Evolutionary conservation across 805 yeast species (phyloP), one percentile per base, ranked within the genome.

Genomic region (Wickerhamiella azyma): DNA sequence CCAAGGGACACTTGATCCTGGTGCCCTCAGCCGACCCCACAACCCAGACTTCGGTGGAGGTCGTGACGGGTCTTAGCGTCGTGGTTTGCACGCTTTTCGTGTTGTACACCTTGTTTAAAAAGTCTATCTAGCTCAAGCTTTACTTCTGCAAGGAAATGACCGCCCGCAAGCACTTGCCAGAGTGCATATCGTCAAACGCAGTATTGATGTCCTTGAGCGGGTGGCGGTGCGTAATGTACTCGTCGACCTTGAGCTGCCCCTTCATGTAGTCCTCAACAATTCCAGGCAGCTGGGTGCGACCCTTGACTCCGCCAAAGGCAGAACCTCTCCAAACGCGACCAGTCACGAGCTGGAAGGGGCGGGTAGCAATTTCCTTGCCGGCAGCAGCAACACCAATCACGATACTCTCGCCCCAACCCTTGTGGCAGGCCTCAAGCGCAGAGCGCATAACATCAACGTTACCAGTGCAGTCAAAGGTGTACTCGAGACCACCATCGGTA

Each of bases 251-350:
- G 61, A 89, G 71, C 54, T 70, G 72, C 55, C 95, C 95, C 38
- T 67, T 66, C 70, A 83, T 66, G 67, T 89, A 89, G 63, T 82
- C 88, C 49, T 85, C 80, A 48, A 92, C 94, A 48, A 88, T 72
- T 17, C 78, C 85, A 43, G 94, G 96, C 71, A 92, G 75, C 70
- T 92, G 96, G 36, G 95, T 63, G 71, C 96, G 82, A 62, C 98
- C 97, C 70, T 92, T 92, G 61, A 92, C 86, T 65, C 97, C 98
- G 59, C 99, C 99, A 58, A 85, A 92, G n/a, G 99, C 99, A 60
- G 94, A 85, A 58, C 99, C 99, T 66, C 77, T 83, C 97, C 98
- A 89, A 45, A 84, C 94, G 69, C 98, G 81, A 57, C 99, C 99
- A 37, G 97, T 92, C 53, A 92, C 97, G 66, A 92, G 77, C 72